Percentiles rank a stretch among this genome's conserved stretches.
phyloP scores from a whole-genome alignment of 2,329 filamentous ascomycete genomes.

The Drechslerella coelobrocha region DNA sequence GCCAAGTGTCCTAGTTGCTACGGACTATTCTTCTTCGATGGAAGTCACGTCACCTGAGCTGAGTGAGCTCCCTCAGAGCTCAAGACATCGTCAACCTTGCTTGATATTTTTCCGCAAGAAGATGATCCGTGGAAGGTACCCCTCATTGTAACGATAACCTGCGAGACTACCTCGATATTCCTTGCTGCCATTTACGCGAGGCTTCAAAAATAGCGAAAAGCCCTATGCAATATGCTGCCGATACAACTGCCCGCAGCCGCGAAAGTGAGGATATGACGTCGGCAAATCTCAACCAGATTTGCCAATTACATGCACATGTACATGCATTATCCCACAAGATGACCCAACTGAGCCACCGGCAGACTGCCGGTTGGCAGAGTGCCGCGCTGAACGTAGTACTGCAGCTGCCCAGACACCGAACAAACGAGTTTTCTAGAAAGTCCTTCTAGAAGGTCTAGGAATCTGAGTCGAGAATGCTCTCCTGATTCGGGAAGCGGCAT shows the following conservation, averaged over 20 bases:
- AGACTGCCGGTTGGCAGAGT: no score
- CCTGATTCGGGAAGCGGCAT: constrained; percentile 3
- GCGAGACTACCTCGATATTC: constrained; percentile 14
- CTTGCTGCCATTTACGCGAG: constrained; percentile 36
- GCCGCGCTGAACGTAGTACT: no score
- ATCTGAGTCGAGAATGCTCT: constrained; percentile 2
- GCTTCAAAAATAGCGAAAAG: constrained; percentile 27
- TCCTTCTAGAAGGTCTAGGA: constrained; percentile 9
- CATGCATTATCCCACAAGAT: no score
- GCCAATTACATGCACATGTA: no score
- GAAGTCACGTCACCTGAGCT: background rate
- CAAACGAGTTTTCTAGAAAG: background rate
- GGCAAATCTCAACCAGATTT: background rate
- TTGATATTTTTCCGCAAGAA: background rate
- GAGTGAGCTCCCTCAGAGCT: background rate
- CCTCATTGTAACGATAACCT: background rate
- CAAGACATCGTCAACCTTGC: background rate
- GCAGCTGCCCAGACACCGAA: background rate
- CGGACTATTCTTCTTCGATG: background rate
- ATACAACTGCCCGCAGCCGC: background rate
- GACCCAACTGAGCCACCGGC: constrained; percentile 1
- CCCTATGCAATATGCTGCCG: no score
- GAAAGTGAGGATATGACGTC: background rate
- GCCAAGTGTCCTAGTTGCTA: background rate
- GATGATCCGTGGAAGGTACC: constrained; percentile 29